Conservation (phyloP, 140 eudicot genomes). For the Stevia rebaudiana region DNA sequence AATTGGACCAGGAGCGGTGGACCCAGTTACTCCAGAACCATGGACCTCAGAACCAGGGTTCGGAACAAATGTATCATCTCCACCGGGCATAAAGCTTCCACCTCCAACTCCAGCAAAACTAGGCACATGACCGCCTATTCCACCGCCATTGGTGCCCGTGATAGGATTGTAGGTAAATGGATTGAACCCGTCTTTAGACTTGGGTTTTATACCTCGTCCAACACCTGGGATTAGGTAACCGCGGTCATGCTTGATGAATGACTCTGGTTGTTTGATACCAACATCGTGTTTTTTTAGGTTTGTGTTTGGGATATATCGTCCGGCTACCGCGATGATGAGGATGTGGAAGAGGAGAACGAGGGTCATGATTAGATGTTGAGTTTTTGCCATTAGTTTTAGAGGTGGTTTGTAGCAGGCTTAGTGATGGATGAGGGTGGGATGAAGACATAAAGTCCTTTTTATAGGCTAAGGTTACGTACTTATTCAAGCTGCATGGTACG, state of each 20-base stretch:
- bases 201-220: constrained; percentile 39
- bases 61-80: constrained; percentile 50
- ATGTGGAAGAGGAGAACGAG: constrained; percentile 27
- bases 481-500: no score
- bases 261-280: constrained; percentile 27
- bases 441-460: constrained; percentile 16
- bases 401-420: constrained; percentile 1
- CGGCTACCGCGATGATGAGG: constrained; percentile 13
- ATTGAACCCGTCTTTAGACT: constrained; percentile 19
- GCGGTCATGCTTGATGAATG: constrained; percentile 18
- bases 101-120: constrained; percentile 8
- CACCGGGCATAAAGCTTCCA: constrained; percentile 34
- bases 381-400: constrained; percentile 37
- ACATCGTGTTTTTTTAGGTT: constrained; percentile 6
- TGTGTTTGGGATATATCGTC: constrained; percentile 21
- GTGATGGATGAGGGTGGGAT: constrained; percentile 11
- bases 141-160: constrained; percentile 34
- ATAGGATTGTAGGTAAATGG: constrained; percentile 44
- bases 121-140: constrained; percentile 15
- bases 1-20: constrained; percentile 6
- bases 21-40: background rate
- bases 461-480: constrained; percentile 10
- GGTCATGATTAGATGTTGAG: constrained; percentile 4
- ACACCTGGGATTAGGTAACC: constrained; percentile 42
- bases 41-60: constrained; percentile 49